Conservation (phyloP, 768 basidiomycete species). For the Phylloporus scabripes region DNA sequence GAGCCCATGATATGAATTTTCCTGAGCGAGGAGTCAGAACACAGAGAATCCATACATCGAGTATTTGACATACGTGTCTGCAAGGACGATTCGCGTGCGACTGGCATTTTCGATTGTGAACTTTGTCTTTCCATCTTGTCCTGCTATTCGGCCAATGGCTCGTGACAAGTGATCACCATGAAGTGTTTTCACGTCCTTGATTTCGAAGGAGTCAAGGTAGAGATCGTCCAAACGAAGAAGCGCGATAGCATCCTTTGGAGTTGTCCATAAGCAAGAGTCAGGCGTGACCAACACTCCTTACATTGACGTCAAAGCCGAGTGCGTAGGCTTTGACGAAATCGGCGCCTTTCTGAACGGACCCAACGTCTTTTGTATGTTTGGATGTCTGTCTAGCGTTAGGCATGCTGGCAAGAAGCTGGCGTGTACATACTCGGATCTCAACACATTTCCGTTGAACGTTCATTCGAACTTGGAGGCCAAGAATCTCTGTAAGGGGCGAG, state of each 20-base stretch:
- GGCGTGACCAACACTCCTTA: slow-evolving; percentile 32
- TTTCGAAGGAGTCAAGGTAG: slow-evolving; percentile 97
- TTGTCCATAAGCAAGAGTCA: slow-evolving; percentile 1
- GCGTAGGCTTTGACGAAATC: slow-evolving; percentile 96
- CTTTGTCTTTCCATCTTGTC: slow-evolving; percentile 97
- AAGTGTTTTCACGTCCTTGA: slow-evolving; percentile 97
- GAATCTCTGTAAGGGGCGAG: slow-evolving; percentile 89
- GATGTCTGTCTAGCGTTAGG: slow-evolving; percentile 59
- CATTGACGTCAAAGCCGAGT: slow-evolving; percentile 92
- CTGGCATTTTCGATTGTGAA: slow-evolving; percentile 98
- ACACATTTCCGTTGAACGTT: slow-evolving; percentile 86
- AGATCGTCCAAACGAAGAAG: slow-evolving; percentile 93
- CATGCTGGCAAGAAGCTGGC: not conserved
- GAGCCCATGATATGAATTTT: slow-evolving; percentile 99
- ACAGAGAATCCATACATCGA: not conserved
- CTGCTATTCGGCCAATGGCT: slow-evolving; percentile 97
- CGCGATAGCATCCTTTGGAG: slow-evolving; percentile 82
- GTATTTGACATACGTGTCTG: slow-evolving; percentile 74
- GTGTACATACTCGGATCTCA: slow-evolving; percentile 76
- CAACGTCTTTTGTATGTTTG: slow-evolving; percentile 88
- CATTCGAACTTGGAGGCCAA: slow-evolving; percentile 96
- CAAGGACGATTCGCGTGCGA: slow-evolving; percentile 95
- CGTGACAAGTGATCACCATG: slow-evolving; percentile 98
- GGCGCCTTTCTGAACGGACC: slow-evolving; percentile 92
- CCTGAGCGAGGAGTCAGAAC: slow-evolving; percentile 39